phyloP scores from a whole-genome alignment of 208 protist genomes.

The Acanthamoeba culbertsoni region DNA sequence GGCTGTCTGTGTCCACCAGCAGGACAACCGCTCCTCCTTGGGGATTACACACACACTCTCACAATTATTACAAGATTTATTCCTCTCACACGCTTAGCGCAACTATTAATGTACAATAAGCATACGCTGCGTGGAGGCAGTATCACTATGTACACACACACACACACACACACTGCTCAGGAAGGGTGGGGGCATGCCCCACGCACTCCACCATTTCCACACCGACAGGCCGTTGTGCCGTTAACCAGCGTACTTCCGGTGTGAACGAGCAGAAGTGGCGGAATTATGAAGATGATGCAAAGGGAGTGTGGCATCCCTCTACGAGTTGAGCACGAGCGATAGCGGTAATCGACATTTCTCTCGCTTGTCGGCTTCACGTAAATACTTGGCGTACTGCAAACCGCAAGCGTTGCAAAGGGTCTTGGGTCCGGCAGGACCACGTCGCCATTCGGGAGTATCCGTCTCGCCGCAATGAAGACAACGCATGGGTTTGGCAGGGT shows the following conservation, averaged over 20 bases:
- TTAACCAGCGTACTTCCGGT: not conserved
- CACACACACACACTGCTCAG: too few relatives aligned
- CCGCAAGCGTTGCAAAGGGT: conserved; percentile 38
- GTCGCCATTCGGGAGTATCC: conserved; percentile 14
- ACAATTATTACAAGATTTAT: too few relatives aligned
- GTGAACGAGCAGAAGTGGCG: not conserved
- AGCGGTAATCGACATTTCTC: not conserved
- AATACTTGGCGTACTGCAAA: conserved; percentile 4
- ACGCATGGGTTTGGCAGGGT: not conserved
- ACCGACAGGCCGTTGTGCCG: not conserved
- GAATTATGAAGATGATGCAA: not conserved
- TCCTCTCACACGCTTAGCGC: too few relatives aligned
- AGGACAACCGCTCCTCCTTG: too few relatives aligned
- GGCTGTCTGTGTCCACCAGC: too few relatives aligned
- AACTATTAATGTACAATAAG: too few relatives aligned
- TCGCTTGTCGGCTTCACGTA: conserved; percentile 16
- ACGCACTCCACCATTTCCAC: too few relatives aligned
- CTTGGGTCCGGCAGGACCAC: not conserved
- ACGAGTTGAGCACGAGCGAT: not conserved
- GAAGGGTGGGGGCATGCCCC: too few relatives aligned
- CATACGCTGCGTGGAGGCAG: too few relatives aligned
- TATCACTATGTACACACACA: too few relatives aligned
- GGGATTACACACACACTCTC: too few relatives aligned
- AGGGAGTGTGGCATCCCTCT: not conserved
- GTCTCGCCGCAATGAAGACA: not conserved